phyloP scores from a whole-genome alignment of 345 rosid genomes.

The Dimocarpus longan region DNA sequence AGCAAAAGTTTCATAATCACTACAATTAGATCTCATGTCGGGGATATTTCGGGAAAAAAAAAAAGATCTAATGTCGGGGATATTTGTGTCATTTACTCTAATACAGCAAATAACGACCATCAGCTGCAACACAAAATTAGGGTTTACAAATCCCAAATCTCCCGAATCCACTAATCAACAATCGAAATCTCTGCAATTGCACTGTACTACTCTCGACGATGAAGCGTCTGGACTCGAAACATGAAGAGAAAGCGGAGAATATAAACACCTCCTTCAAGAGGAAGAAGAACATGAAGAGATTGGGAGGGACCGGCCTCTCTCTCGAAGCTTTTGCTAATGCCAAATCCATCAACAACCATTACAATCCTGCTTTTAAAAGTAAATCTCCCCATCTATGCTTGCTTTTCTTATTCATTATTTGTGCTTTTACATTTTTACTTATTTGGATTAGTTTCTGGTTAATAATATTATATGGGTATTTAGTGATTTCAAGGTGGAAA shows the following conservation, averaged over 20 bases:
- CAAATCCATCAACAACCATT: constrained; percentile 47
- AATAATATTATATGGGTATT: no score
- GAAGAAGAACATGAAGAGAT: constrained; percentile 63
- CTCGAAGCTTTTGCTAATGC: constrained; percentile 77
- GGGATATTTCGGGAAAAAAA: no score
- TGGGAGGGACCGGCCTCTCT: constrained; percentile 86
- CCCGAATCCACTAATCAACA: not conserved
- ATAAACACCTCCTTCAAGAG: constrained; percentile 30
- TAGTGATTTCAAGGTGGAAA: not conserved
- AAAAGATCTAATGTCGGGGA: no score
- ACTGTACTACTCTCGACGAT: constrained; percentile 15
- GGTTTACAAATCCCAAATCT: constrained; percentile 6
- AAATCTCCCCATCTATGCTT: constrained; percentile 2
- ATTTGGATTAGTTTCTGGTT: not conserved
- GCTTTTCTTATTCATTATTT: not conserved
- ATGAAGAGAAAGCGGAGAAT: constrained; percentile 13
- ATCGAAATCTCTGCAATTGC: not conserved
- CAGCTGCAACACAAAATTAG: constrained; percentile 9
- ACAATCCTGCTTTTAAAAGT: constrained; percentile 77
- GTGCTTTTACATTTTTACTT: not conserved
- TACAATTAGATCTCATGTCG: no score
- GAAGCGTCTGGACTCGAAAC: constrained; percentile 36
- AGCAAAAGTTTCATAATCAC: no score
- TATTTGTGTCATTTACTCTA: no score
- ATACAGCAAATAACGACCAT: not conserved